Conservation (phyloP, 495 filamentous ascomycete genomes). For the Talaromyces wortmannii region DNA sequence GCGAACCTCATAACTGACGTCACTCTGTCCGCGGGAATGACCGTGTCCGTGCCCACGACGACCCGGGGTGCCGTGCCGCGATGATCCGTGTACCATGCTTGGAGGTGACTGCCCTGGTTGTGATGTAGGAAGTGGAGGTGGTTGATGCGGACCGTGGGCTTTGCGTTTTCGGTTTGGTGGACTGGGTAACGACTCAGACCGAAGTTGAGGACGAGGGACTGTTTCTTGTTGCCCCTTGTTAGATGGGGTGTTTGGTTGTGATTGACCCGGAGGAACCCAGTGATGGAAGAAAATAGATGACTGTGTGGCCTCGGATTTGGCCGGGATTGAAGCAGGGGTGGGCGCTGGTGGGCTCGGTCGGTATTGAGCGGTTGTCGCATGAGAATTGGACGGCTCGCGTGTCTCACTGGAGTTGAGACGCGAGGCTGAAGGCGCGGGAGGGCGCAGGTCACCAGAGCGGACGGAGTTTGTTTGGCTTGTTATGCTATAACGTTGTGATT, state of each 20-base stretch:
- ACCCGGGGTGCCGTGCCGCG: background rate
- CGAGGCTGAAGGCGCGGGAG: slow-evolving; percentile 32
- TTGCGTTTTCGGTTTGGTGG: slow-evolving; percentile 39
- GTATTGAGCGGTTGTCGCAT: slow-evolving; percentile 21
- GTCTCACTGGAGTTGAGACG: slow-evolving; percentile 53
- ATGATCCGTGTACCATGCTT: background rate
- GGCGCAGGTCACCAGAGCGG: slow-evolving; percentile 12
- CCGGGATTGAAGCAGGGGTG: slow-evolving; percentile 36
- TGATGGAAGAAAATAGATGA: slow-evolving; percentile 85
- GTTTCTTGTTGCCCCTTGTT: slow-evolving; percentile 22
- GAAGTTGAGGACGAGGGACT: slow-evolving; percentile 18
- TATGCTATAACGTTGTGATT: background rate
- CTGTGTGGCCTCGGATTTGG: slow-evolving; percentile 40
- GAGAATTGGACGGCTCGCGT: slow-evolving; percentile 45
- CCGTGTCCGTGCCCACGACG: background rate
- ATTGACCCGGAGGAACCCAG: slow-evolving; percentile 70
- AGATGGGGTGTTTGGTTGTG: slow-evolving; percentile 19
- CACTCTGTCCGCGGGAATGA: slow-evolving; percentile 5
- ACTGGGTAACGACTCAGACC: slow-evolving; percentile 21
- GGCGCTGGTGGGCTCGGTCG: slow-evolving; percentile 20
- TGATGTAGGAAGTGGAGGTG: slow-evolving; percentile 26
- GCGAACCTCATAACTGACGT: background rate
- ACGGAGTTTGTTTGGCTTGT: slow-evolving; percentile 13
- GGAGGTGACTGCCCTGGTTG: slow-evolving; percentile 1
- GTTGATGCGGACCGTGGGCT: slow-evolving; percentile 25